Evolutionary conservation across 129 eudicot genomes (phyloP).

Genomic region (Tanacetum coccineum): DNA sequence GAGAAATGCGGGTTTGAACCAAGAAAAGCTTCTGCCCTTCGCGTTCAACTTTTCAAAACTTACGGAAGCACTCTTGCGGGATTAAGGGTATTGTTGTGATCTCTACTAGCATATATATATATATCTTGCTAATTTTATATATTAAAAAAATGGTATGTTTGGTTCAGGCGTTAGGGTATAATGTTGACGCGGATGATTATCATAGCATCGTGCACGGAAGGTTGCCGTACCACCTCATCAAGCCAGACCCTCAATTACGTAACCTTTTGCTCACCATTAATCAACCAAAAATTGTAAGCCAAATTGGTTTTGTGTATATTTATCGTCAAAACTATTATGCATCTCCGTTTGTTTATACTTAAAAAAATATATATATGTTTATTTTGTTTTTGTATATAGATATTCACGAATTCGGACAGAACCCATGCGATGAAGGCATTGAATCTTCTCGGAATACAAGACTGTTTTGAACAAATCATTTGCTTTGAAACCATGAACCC

Average conservation of each 20-base stretch:
- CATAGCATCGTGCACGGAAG: conserved; percentile 18
- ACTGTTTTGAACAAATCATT: conserved; percentile 79
- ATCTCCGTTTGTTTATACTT: too few species aligned
- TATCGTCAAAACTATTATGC: not conserved
- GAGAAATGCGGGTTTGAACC: conserved; percentile 69
- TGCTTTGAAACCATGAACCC: conserved; percentile 94
- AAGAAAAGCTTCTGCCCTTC: conserved; percentile 59
- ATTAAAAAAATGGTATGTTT: too few species aligned
- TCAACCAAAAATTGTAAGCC: conserved; percentile 72
- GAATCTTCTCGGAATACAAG: conserved; percentile 65
- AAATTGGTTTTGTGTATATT: not conserved
- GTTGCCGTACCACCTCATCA: conserved; percentile 74
- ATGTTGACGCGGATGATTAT: conserved; percentile 11
- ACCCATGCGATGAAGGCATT: conserved; percentile 78
- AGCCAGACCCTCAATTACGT: conserved; percentile 67
- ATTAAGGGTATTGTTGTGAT: too few species aligned
- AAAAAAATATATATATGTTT: too few species aligned
- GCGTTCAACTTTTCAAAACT: conserved; percentile 72
- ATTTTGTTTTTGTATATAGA: conserved; percentile 33
- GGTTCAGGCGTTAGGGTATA: conserved; percentile 11
- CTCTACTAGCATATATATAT: too few species aligned
- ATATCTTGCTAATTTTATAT: too few species aligned
- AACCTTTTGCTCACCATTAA: conserved; percentile 55
- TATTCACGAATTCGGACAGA: conserved; percentile 83
- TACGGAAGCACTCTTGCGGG: conserved; percentile 99